Base-by-base conservation (phyloP, 2,329 filamentous ascomycete species). In the Ophiostoma montium region DNA sequence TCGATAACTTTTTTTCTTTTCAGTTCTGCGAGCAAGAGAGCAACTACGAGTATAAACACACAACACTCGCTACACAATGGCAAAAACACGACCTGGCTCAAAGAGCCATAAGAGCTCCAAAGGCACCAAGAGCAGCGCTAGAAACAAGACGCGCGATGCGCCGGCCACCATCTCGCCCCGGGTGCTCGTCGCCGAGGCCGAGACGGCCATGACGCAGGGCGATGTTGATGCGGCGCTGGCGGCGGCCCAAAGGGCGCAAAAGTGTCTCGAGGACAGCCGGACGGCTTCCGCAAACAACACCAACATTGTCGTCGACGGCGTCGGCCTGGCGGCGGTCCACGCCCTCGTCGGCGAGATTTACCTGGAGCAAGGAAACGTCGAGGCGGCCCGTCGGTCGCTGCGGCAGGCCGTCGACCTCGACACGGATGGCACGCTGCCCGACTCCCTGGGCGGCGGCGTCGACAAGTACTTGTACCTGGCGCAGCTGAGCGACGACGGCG, bases 401-500 rank as follows among this genome's bases (percentile, higher is more conserved):
- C 63, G 80, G 52, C 72, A 76, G 42, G 87, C 92, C 0, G 83
- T 84, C 35, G 69, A 74, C 48, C 74, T 92, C 33, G 92, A 98
- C 62, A 74, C 80, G 21, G 78, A 89, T 50, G 92, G 90, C 16
- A 66, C 70, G 35, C 68, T 80, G 52, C 75, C 82, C 16, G 83
- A 87, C 59, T 75, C 78, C 35, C 63, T 81, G 47, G 89, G 88
- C 45, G 87, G 86, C 27, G 89, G 89, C 1, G 79, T 88, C 0
- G 90, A 96, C 61, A 96, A 95, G 67, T 96, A 95, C 61, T 68
- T 96, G 45, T 94, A 89, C 78, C 71, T 98, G 51, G 92, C 92
- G 54, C 92, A 98, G 67, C 72, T 98, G 59, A 92, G 78, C 61
- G 78, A 82, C 52, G 73, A 82, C 43, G 81, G 81, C 33, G 81